Base-by-base conservation (phyloP, 345 rosid genomes). In the Carallia pectinifolia region DNA sequence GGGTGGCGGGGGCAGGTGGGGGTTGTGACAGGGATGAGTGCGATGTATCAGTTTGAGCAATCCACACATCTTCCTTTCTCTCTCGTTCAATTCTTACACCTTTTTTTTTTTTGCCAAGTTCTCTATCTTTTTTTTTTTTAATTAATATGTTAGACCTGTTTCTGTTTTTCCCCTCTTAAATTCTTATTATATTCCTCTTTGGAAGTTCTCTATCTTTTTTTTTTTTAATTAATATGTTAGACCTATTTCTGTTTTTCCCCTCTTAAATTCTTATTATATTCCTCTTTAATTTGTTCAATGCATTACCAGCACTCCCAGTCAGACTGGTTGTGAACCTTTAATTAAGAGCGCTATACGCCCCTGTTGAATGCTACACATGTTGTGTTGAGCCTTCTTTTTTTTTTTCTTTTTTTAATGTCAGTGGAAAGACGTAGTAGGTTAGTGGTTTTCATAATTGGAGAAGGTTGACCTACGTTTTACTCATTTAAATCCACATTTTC, bases 11-110 rank as follows among this genome's bases (percentile, higher is more conserved):
- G 68, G 84, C 40, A 40, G 9, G 1, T 12, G 47, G 10, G 3
- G 69, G 75, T 62, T 80, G 81, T 87, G 80, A 82, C 70, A 70
- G 84, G 76, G 81, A 85, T 79, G 92, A 89, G 82, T 82, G 87
- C 79, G 84, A 90, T 89, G 56, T 79, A 70, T 84, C 88, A 80
- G 47, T 83, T 0, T 12, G 16, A 55, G 33, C 5, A 23, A 13
- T 29, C 72, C 82, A 88, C 79, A 77, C 1, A 4, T 27, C n/a
- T 30, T 29, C 73, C 66, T 30, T 5, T 58, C 47, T 39, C 44
- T 61, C 53, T 59, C 47, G 47, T 8, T 7, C 40, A 39, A 53
- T 58, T 38, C 30, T 37, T 63, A 56, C 27, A 52, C 19, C 61
- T 40, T 53, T 31, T 67, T 37, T 30, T 40, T 4, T 19, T 10